Evolutionary conservation across 2,329 filamentous ascomycete genomes (phyloP).

Genomic region (Trichoderma hamatum): DNA sequence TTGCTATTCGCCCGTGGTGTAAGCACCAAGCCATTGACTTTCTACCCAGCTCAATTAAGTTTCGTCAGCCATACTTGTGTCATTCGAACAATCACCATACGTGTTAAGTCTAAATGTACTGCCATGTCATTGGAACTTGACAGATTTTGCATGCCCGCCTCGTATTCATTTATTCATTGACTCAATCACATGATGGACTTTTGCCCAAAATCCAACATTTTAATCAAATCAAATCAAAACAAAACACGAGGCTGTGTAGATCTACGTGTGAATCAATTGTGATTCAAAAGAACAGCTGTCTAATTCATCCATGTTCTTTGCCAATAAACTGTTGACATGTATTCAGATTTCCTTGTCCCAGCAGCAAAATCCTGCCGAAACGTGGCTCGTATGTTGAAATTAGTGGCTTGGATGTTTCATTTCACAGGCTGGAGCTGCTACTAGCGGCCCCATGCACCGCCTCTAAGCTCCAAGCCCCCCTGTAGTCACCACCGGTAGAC

Average conservation of each 20-base stretch:
- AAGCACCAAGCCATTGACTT: background rate
- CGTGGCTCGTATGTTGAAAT: constrained; percentile 25
- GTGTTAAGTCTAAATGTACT: background rate
- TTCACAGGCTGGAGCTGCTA: background rate
- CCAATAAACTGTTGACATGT: constrained; percentile 13
- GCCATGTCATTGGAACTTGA: background rate
- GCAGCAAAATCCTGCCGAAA: background rate
- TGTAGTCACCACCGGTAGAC: background rate
- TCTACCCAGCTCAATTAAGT: background rate
- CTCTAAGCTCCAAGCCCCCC: background rate
- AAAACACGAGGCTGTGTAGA: constrained; percentile 13
- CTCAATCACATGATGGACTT: background rate
- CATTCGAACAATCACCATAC: background rate
- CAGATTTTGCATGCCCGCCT: background rate
- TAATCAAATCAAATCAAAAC: background rate
- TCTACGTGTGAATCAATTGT: background rate
- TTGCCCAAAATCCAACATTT: background rate
- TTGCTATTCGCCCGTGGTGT: background rate
- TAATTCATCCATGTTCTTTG: constrained; percentile 8
- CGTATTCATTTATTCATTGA: background rate
- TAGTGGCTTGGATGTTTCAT: constrained; percentile 19
- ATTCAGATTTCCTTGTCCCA: background rate
- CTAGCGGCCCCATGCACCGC: background rate
- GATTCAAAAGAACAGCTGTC: background rate
- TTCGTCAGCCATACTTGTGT: background rate